Evolutionary conservation across 257 asterid species (phyloP).

Genomic region (Prunella vulgaris): DNA sequence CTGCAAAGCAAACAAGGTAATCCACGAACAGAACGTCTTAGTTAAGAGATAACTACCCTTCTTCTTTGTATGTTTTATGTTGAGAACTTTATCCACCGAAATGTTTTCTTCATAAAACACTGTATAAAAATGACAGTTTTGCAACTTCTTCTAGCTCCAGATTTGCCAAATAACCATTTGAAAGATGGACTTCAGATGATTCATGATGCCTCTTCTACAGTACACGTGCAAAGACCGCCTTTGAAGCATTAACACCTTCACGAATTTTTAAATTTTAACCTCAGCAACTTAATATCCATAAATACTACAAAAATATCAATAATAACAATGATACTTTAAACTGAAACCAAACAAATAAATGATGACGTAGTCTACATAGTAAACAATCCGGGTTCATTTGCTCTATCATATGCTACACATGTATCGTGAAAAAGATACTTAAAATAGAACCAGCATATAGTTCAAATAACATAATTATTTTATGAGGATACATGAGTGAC

Average conservation of each 20-base stretch:
- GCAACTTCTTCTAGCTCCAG: not conserved
- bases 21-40: too few species aligned
- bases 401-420: not conserved
- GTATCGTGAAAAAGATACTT: not conserved
- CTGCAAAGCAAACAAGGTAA: too few species aligned
- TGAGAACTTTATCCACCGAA: not conserved
- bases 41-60: not conserved
- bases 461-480: not conserved
- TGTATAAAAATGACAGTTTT: not conserved
- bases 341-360: not conserved
- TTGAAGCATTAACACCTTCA: not conserved
- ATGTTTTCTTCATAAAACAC: not conserved
- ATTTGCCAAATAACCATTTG: not conserved
- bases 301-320: not conserved
- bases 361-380: not conserved
- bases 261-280: too few species aligned
- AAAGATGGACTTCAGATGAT: not conserved
- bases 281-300: too few species aligned
- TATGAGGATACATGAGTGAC: not conserved
- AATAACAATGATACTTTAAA: not conserved
- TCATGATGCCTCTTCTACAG: not conserved
- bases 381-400: not conserved
- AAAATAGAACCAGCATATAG: not conserved
- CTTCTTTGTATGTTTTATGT: not conserved
- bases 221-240: not conserved